phyloP scores from a whole-genome alignment of 805 yeast genomes.

The Pichia insulana region DNA sequence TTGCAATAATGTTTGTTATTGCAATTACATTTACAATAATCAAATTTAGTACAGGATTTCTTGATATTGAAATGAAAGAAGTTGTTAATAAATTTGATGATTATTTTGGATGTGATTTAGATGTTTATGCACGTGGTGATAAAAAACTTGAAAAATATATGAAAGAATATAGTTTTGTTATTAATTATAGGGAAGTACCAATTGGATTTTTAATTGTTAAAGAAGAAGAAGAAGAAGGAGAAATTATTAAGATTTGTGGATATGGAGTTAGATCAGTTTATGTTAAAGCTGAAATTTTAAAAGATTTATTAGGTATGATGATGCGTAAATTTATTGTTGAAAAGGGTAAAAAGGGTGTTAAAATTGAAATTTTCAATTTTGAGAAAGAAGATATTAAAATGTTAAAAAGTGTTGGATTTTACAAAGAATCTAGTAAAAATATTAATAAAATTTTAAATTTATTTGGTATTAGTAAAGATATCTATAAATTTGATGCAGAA shows the following conservation, averaged over 20 bases:
- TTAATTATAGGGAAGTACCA: conserved; percentile 62
- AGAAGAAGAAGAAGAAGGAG: conserved; percentile 17
- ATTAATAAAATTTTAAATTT: conserved; percentile 3
- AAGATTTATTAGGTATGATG: conserved; percentile 37
- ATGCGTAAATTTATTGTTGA: conserved; percentile 16
- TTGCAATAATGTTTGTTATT: conserved; percentile 32
- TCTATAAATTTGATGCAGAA: conserved; percentile 13
- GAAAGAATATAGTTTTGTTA: conserved; percentile 42
- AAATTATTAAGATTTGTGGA: conserved; percentile 45
- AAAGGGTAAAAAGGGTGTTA: conserved; percentile 10
- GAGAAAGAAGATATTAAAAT: conserved; percentile 34
- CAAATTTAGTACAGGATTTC: conserved; percentile 38
- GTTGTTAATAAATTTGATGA: conserved; percentile 29
- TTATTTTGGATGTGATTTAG: conserved; percentile 46
- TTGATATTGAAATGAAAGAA: conserved; percentile 33
- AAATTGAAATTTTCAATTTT: conserved; percentile 44
- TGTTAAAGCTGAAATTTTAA: conserved; percentile 51
- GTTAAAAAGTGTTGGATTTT: conserved; percentile 37
- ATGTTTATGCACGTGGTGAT: conserved; percentile 29
- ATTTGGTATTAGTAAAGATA: conserved; percentile 17
- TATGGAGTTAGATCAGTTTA: conserved; percentile 65
- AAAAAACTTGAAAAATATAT: conserved; percentile 17
- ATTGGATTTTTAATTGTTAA: conserved; percentile 50
- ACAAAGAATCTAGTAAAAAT: conserved; percentile 12
- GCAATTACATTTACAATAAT: conserved; percentile 33